These are phyloP conservation scores for Yarrowia keelungensis DNA, from an alignment of 805 yeast genomes.

Conservation along the genomic window DNA sequence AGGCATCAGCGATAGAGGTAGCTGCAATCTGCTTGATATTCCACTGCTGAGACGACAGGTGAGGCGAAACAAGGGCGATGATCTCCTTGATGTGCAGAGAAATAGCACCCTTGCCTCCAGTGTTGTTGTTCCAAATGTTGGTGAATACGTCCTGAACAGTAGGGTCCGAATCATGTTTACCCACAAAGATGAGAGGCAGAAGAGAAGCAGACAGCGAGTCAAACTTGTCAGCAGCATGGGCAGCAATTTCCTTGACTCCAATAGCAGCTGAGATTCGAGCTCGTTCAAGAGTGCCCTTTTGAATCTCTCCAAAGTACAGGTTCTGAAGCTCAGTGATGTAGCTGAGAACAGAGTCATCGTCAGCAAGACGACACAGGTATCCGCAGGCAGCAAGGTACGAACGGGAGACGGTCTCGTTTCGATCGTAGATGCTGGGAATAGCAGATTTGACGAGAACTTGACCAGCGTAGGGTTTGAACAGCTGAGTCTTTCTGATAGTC, in stretches of 20 bases:
- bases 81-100: constrained; percentile 76
- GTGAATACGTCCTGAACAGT: constrained; percentile 60
- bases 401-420: constrained; percentile 73
- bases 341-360: constrained; percentile 58
- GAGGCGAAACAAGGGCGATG: constrained; percentile 55
- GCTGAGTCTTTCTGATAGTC: constrained; percentile 61
- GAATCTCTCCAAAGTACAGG: constrained; percentile 66
- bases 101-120: constrained; percentile 75
- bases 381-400: constrained; percentile 86
- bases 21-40: constrained; percentile 74
- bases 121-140: constrained; percentile 78
- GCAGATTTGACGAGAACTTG: constrained; percentile 63
- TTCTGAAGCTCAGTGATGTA: constrained; percentile 60
- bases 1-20: constrained; percentile 64
- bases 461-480: constrained; percentile 62
- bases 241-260: constrained; percentile 70
- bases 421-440: constrained; percentile 58
- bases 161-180: constrained; percentile 66
- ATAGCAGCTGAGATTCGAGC: constrained; percentile 61
- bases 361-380: constrained; percentile 69
- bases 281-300: constrained; percentile 51
- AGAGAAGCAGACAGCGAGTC: constrained; percentile 66
- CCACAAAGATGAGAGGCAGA: constrained; percentile 81
- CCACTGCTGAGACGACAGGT: constrained; percentile 66
- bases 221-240: constrained; percentile 72